Percentiles rank a stretch among this genome's conserved stretches.
These are phyloP conservation scores for Naganishia vishniacii DNA, from an alignment of 768 basidiomycete species.

Conservation along the genomic window DNA sequence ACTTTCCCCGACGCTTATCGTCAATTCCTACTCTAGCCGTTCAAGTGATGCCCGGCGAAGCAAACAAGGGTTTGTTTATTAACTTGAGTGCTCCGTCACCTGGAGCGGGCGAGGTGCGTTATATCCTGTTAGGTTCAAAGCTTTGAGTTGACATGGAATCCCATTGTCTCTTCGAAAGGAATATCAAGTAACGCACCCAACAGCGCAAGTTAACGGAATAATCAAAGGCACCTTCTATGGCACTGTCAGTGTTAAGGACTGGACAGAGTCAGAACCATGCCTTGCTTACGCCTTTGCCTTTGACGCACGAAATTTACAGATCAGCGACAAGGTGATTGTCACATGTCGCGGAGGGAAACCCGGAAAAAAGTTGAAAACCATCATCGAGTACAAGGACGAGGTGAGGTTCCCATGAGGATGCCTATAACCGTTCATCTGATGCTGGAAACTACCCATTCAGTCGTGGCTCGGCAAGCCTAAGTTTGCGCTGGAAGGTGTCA, in stretches of 20 bases:
- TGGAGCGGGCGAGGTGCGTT: conserved; percentile 61
- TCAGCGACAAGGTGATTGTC: conserved; percentile 51
- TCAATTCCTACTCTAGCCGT: conserved; percentile 34
- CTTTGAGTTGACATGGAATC: not conserved
- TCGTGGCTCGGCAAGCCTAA: conserved; percentile 87
- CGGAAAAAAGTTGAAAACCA: conserved; percentile 61
- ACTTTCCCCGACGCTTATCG: not conserved
- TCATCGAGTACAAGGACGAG: conserved; percentile 96
- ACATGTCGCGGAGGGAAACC: conserved; percentile 69
- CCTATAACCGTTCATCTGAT: conserved; percentile 31
- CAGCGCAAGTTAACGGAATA: conserved; percentile 84
- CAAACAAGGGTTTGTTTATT: conserved; percentile 84
- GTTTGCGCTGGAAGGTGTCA: conserved; percentile 78
- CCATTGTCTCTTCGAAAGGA: conserved; percentile 28
- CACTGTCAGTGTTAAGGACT: conserved; percentile 69
- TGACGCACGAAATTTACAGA: no score
- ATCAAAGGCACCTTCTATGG: conserved; percentile 86
- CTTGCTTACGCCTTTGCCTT: no score
- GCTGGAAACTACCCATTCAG: conserved; percentile 47
- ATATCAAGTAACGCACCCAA: conserved; percentile 85
- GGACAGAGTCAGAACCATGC: no score
- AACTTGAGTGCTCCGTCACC: conserved; percentile 65
- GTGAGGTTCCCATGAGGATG: conserved; percentile 52
- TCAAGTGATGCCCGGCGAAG: conserved; percentile 60
- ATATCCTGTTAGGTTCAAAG: no score